phyloP scores from a whole-genome alignment of 106 monocot species.

The Alisma plantagoaquatica region DNA sequence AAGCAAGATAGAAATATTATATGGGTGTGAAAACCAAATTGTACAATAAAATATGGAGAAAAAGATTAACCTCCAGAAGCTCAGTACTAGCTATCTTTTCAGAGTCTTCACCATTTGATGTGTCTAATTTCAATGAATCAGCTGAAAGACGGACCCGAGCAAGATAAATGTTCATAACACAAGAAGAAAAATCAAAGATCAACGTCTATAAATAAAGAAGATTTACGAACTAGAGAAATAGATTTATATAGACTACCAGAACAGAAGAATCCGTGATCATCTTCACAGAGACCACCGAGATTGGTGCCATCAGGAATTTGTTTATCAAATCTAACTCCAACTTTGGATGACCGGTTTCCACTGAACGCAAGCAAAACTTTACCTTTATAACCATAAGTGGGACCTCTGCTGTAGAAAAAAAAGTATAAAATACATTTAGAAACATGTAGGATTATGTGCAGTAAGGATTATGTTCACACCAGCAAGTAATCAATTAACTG shows the following conservation, averaged over 20 bases:
- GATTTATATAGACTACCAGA: slow-evolving; percentile 26
- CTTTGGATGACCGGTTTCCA: slow-evolving; percentile 80
- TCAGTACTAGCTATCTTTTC: slow-evolving; percentile 80
- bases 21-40: too few relatives aligned
- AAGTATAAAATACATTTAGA: too few relatives aligned
- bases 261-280: slow-evolving; percentile 97
- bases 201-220: too few relatives aligned
- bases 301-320: slow-evolving; percentile 85
- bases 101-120: slow-evolving; percentile 59
- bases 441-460: too few relatives aligned
- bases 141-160: too few relatives aligned
- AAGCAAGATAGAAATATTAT: background rate
- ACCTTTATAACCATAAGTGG: slow-evolving; percentile 75
- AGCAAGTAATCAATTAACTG: too few relatives aligned
- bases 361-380: slow-evolving; percentile 87
- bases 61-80: slow-evolving; percentile 74
- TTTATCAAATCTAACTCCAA: slow-evolving; percentile 94
- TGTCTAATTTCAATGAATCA: slow-evolving; percentile 62
- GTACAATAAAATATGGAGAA: too few relatives aligned
- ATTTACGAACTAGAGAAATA: too few relatives aligned
- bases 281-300: slow-evolving; percentile 92
- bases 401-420: slow-evolving; percentile 48
- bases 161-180: too few relatives aligned
- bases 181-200: too few relatives aligned
- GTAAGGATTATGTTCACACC: too few relatives aligned